A percentile compares a stretch with the other conserved stretches of the same genome.
phyloP scores from a whole-genome alignment of 2,329 filamentous ascomycete genomes.

The Colletotrichum australisinense region DNA sequence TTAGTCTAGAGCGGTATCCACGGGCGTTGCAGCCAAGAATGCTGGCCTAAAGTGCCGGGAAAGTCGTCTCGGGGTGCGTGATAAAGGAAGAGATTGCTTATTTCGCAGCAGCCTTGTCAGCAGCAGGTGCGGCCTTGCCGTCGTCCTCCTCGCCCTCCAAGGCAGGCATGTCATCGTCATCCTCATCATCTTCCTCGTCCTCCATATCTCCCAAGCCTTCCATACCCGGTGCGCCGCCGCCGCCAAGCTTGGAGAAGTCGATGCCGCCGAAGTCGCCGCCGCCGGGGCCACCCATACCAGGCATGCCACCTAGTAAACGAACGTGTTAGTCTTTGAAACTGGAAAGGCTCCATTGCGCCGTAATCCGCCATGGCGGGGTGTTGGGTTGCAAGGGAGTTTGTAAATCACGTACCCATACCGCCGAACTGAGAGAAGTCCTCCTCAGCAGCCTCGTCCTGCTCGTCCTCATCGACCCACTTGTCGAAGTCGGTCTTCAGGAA shows the following conservation, averaged over 20 bases:
- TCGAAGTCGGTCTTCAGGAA: slow-evolving; percentile 99
- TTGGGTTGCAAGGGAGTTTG: neutral
- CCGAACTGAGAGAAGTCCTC: slow-evolving; percentile 80
- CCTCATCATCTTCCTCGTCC: slow-evolving; percentile 74
- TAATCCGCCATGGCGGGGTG: slow-evolving; percentile 4
- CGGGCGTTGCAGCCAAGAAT: neutral
- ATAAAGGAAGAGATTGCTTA: slow-evolving; percentile 8
- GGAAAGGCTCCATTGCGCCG: neutral
- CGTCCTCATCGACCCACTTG: slow-evolving; percentile 99
- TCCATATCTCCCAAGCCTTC: slow-evolving; percentile 62
- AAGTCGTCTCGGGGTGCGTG: slow-evolving; percentile 12
- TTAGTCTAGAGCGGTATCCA: slow-evolving; percentile 31
- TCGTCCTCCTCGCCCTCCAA: slow-evolving; percentile 72
- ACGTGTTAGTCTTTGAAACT: slow-evolving; percentile 21
- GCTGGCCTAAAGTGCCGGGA: slow-evolving; percentile 1
- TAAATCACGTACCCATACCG: slow-evolving; percentile 67
- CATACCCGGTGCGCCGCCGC: slow-evolving; percentile 60
- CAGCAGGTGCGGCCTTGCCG: slow-evolving; percentile 23
- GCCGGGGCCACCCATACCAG: slow-evolving; percentile 60
- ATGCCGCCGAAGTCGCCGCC: slow-evolving; percentile 86
- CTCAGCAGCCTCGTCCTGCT: slow-evolving; percentile 90
- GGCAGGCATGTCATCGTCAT: slow-evolving; percentile 87
- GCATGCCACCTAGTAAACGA: slow-evolving; percentile 60
- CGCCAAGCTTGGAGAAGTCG: slow-evolving; percentile 92
- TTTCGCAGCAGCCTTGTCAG: slow-evolving; percentile 32